Evolutionary conservation across 1,284 basidiomycete genomes (phyloP), one percentile per base, ranked within the genome.

Genomic region (Ganoderma sinense): DNA sequence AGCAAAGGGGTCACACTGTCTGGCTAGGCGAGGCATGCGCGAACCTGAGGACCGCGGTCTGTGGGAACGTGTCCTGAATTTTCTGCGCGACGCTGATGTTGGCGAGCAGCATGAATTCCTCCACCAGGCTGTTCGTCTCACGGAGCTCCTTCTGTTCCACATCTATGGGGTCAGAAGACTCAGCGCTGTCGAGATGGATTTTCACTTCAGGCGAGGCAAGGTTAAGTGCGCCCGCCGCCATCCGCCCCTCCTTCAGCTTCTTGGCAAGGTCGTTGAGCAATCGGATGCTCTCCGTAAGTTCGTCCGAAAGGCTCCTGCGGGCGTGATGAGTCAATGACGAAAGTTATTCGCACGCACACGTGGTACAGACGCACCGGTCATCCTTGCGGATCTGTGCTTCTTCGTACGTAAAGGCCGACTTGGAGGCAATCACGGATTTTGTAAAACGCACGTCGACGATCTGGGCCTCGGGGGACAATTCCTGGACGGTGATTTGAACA

Each of bases 71-170:
- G 77, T 98, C 95, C 79, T 98, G 94, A 58, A 98, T 98, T 80
- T 94, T 94, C 76, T 85, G 84, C 10, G 97, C 98, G 0, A 99
- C 98, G 72, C 93, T 96, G 75, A 98, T 94, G 78, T 99, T 99
- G 36, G 98, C 98, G 68, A 99, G 89, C 71, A 99, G 84, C 98
- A 99, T 99, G 81, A 99, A 99, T 82, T 99, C 98, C 80, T 99
- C 98, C 1, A 99, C 98, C 13, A 99, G 84, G 73, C 94, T 97
- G 80, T 99, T 99, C 14, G 98, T 99, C 83, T 99, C 97, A 43
- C 89, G 84, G 78, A 95, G 81, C 77, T 97, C 93, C 81, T 99
- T 99, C 80, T 98, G 97, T 82, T 99, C 97, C 4, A 99, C 97
- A 75, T 99, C 97, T 73, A 99, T 95, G 0, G 98, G 98, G 67